Base-by-base conservation (phyloP, 73 alveolate species). In the Paramecium sexaurelia region DNA sequence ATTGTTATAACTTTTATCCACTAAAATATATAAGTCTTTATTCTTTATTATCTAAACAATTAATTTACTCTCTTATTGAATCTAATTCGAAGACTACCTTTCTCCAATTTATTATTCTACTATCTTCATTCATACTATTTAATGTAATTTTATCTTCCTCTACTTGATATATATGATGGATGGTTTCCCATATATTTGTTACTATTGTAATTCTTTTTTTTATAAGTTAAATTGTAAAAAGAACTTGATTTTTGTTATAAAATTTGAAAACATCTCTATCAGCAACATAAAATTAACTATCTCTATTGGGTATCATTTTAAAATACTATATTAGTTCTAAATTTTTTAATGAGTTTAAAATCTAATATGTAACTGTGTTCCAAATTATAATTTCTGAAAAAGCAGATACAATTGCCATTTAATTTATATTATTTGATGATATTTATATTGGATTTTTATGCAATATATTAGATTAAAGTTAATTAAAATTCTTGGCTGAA, bases 191-290 rank as follows among this genome's bases (percentile, higher is more conserved):
- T 29, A 19, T 32, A 61, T 61, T 61, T 1, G 43, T 61, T 15
- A 61, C 22, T 2, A 61, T 29, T 32, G 11, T 11, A 2, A 61
- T 61, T 29, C 83, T 26, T 32, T 61, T 61, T 10, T 61, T 61
- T 29, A 29, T 61, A 13, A 61, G 9, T 61, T 61, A 61, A 0
- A 61, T 26, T 13, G 47, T 61, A 32, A 61, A 61, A 1, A 20
- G 20, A 26, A 61, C 43, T 19, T 61, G 9, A 61, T 61, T 61
- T 22, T 61, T 20, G 11, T 29, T 11, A 24, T 29, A 61, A 10
- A 61, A 61, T 61, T 61, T 61, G 20, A 61, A 61, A 32, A 61
- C 83, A 61, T 61, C 83, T 61, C 83, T 61, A 61, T 61, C 83
- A 61, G 83, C 83, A 29, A 61, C 83, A 61, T 61, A 61, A 61